A percentile compares a stretch with the other conserved stretches of the same genome.
Evolutionary conservation across 1,284 basidiomycete genomes (phyloP).

Genomic region (Acaromyces ingoldii): DNA sequence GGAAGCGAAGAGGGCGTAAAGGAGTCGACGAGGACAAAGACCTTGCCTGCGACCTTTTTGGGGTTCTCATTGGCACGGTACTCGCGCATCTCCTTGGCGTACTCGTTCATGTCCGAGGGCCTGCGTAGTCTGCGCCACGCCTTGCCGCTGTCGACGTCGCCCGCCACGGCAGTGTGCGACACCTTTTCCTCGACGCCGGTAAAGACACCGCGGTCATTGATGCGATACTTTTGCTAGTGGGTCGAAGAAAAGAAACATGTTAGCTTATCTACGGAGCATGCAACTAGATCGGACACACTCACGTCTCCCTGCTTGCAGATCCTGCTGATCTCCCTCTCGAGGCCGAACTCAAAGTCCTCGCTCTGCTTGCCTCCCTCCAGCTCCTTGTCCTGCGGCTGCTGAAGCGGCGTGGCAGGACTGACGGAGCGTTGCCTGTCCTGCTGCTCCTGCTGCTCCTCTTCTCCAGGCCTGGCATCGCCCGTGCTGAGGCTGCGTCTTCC

Average conservation of each 20-base stretch:
- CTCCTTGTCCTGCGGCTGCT: constrained; percentile 10
- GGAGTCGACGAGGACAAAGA: constrained; percentile 69
- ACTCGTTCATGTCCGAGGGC: constrained; percentile 67
- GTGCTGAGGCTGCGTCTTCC: constrained; percentile 37
- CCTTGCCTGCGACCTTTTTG: constrained; percentile 78
- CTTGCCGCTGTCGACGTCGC: constrained; percentile 68
- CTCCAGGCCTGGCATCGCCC: constrained; percentile 18
- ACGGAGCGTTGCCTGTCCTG: neutral
- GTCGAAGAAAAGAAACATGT: constrained; percentile 3
- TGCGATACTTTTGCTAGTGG: constrained; percentile 57
- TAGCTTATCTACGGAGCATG: neutral
- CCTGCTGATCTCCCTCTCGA: constrained; percentile 37
- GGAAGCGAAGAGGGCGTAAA: constrained; percentile 41
- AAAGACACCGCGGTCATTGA: constrained; percentile 43
- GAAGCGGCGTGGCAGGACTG: neutral
- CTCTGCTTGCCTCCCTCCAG: constrained; percentile 30
- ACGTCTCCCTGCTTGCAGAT: constrained; percentile 36
- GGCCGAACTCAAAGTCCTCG: constrained; percentile 33
- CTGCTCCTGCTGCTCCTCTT: neutral
- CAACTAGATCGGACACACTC: neutral
- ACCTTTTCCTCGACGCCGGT: constrained; percentile 53
- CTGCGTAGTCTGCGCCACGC: constrained; percentile 83
- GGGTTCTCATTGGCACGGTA: constrained; percentile 69
- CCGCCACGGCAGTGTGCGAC: constrained; percentile 64
- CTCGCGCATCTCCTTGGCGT: constrained; percentile 78